Evolutionary conservation across 2,329 filamentous ascomycete species (phyloP).

Genomic region (Botryotinia globosa): DNA sequence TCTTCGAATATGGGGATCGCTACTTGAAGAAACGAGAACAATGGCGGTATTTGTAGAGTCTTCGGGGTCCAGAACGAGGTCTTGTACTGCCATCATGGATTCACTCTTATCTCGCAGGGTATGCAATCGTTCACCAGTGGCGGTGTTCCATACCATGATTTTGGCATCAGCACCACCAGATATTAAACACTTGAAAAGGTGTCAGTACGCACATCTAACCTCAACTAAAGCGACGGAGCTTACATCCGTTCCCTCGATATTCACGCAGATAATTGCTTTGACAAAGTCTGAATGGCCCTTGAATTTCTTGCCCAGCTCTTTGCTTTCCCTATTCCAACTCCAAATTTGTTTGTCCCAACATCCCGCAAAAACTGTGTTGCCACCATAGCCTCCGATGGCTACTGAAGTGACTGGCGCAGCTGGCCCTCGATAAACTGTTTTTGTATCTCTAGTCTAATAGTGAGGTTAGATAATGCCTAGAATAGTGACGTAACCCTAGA

Average conservation of each 20-base stretch:
- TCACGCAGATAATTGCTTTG: conserved; percentile 68
- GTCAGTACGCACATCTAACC: neutral
- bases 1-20: conserved; percentile 73
- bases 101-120: conserved; percentile 71
- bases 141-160: conserved; percentile 79
- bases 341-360: conserved; percentile 94
- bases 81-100: conserved; percentile 74
- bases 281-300: conserved; percentile 88
- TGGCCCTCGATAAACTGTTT: conserved; percentile 65
- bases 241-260: conserved; percentile 57
- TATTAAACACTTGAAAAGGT: conserved; percentile 50
- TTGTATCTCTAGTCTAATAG: conserved; percentile 43
- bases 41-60: conserved; percentile 50
- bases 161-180: conserved; percentile 77
- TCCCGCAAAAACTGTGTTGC: conserved; percentile 71
- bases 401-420: conserved; percentile 77
- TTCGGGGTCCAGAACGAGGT: conserved; percentile 71
- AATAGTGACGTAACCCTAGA: neutral
- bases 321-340: conserved; percentile 70
- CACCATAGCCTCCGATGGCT: conserved; percentile 57
- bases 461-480: conserved; percentile 19
- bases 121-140: conserved; percentile 65
- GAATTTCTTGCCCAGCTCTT: conserved; percentile 55
- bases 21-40: conserved; percentile 74
- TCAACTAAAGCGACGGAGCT: conserved; percentile 21